Conservation (phyloP, 2,329 filamentous ascomycete species). For the Xylariaceae sp. region DNA sequence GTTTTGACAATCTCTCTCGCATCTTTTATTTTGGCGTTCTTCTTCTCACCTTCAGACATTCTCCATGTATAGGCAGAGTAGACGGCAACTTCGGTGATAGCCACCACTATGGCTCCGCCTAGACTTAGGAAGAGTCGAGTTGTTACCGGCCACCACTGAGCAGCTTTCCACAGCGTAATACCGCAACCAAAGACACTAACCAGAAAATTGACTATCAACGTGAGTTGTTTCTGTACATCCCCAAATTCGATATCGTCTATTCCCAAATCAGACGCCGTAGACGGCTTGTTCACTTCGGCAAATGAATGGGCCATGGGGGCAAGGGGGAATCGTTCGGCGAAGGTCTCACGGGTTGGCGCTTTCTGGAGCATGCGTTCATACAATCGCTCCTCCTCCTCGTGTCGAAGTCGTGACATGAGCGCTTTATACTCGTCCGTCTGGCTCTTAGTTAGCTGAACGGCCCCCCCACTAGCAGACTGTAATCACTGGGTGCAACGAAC, state of each 20-base stretch:
- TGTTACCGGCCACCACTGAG: slow-evolving; percentile 76
- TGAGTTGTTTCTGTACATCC: slow-evolving; percentile 80
- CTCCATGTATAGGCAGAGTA: slow-evolving; percentile 78
- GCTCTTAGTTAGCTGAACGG: slow-evolving; percentile 14
- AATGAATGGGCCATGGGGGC: slow-evolving; percentile 60
- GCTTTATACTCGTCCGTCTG: slow-evolving; percentile 83
- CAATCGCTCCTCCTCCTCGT: slow-evolving; percentile 78
- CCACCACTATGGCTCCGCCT: slow-evolving; percentile 71
- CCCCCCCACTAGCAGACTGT: slow-evolving; percentile 6
- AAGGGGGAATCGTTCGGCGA: slow-evolving; percentile 63
- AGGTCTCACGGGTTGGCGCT: slow-evolving; percentile 59
- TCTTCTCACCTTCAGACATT: slow-evolving; percentile 69
- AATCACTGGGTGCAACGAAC: slow-evolving; percentile 53
- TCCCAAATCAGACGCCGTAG: slow-evolving; percentile 51
- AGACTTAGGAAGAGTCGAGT: slow-evolving; percentile 73
- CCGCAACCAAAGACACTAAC: slow-evolving; percentile 83
- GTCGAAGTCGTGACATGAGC: slow-evolving; percentile 83
- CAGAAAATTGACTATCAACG: slow-evolving; percentile 87
- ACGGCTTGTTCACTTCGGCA: slow-evolving; percentile 58
- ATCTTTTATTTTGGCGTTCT: slow-evolving; percentile 66
- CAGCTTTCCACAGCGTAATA: slow-evolving; percentile 78
- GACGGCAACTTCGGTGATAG: slow-evolving; percentile 76
- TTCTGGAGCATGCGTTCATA: slow-evolving; percentile 83
- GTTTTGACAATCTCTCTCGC: slow-evolving; percentile 72
- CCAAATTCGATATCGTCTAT: slow-evolving; percentile 71